phyloP scores from a whole-genome alignment of 495 filamentous ascomycete genomes.

The Achaetomiella virescens region DNA sequence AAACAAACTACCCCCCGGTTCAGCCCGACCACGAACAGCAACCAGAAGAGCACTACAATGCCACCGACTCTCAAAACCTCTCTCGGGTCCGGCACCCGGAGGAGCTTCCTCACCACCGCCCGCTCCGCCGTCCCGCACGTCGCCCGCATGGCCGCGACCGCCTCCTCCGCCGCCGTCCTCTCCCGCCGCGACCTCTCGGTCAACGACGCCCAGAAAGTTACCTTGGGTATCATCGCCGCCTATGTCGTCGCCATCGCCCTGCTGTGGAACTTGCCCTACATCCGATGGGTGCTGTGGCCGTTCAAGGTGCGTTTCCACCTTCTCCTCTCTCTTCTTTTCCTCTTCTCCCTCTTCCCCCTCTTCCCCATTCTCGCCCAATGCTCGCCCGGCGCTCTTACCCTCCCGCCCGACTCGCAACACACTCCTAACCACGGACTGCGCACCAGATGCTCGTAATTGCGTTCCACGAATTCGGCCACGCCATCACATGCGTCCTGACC shows the following conservation, averaged over 20 bases:
- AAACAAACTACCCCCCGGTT: too few species aligned
- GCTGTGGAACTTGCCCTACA: slow-evolving; percentile 73
- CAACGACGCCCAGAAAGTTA: slow-evolving; percentile 64
- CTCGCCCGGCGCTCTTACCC: not conserved
- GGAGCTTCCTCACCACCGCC: not conserved
- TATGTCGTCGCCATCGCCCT: slow-evolving; percentile 71
- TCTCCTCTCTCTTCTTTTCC: too few species aligned
- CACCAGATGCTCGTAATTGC: slow-evolving; percentile 71
- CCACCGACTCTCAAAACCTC: slow-evolving; percentile 2
- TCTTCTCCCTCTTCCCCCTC: too few species aligned
- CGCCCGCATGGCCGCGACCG: not conserved
- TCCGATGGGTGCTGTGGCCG: slow-evolving; percentile 69
- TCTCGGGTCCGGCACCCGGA: not conserved
- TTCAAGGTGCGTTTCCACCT: slow-evolving; percentile 72
- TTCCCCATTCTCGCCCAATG: not conserved
- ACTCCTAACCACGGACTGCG: slow-evolving; percentile 17
- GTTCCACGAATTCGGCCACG: slow-evolving; percentile 79
- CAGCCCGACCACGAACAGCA: too few species aligned
- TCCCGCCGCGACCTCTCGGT: slow-evolving; percentile 53
- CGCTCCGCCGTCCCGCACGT: slow-evolving; percentile 3
- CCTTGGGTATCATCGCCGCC: slow-evolving; percentile 54
- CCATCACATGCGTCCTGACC: slow-evolving; percentile 63
- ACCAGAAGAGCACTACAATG: not conserved
- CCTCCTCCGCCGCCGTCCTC: slow-evolving; percentile 12
- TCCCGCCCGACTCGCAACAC: not conserved